Percentiles rank a stretch among this genome's conserved stretches.
These are phyloP conservation scores for Mycena rebaudengoi DNA, from an alignment of 768 basidiomycete genomes.

Conservation along the genomic window DNA sequence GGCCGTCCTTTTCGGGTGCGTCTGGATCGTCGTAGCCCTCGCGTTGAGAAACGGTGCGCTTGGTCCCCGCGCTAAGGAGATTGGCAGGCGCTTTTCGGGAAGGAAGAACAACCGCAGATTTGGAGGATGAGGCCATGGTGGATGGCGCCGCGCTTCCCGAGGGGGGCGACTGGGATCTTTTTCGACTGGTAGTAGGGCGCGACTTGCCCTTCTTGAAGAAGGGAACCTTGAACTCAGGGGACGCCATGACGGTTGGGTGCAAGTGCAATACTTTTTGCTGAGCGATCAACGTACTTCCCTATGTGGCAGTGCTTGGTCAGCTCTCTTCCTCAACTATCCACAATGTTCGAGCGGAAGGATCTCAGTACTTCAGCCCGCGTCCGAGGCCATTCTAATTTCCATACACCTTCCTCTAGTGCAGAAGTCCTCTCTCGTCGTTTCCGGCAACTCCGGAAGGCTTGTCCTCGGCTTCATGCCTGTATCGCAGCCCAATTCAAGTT, in stretches of 20 bases:
- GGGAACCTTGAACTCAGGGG: constrained; percentile 65
- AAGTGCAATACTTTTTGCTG: background rate
- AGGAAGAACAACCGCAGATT: constrained; percentile 82
- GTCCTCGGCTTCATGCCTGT: too few relatives aligned
- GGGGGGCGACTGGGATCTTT: constrained; percentile 81
- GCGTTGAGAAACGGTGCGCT: constrained; percentile 62
- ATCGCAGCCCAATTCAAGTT: too few relatives aligned
- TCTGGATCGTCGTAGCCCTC: constrained; percentile 50
- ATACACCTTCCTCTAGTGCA: background rate
- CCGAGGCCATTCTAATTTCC: constrained; percentile 6
- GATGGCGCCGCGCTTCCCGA: constrained; percentile 37
- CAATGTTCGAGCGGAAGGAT: constrained; percentile 6
- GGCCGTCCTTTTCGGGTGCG: constrained; percentile 65
- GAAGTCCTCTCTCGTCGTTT: background rate
- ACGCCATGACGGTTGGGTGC: constrained; percentile 43
- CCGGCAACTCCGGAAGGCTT: constrained; percentile 12
- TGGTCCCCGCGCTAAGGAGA: constrained; percentile 81
- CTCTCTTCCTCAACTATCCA: background rate
- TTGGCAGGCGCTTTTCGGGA: constrained; percentile 71
- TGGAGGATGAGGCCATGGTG: constrained; percentile 49
- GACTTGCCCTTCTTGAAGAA: constrained; percentile 91
- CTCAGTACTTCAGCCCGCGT: constrained; percentile 8
- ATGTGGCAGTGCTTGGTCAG: background rate
- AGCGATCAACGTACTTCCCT: background rate
- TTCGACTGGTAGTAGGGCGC: constrained; percentile 78